These are phyloP conservation scores for Calophaca sinica DNA, from an alignment of 306 rosid species.

Conservation along the genomic window DNA sequence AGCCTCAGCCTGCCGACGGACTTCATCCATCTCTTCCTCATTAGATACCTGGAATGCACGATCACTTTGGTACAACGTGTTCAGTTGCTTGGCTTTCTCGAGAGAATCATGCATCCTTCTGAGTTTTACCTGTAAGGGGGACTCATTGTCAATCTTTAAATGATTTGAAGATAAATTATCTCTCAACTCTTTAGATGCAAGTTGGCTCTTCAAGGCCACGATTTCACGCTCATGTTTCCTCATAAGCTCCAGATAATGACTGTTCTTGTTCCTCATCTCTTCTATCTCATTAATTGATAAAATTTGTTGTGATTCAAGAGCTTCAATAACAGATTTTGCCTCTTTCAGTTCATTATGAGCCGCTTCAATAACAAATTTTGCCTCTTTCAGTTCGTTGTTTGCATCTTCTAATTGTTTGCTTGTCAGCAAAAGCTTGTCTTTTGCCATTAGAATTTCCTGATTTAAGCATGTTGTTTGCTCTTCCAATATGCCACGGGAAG, in stretches of 20 bases:
- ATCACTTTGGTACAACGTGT: slow-evolving; percentile 76
- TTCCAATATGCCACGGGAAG: slow-evolving; percentile 60
- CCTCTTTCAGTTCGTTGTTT: slow-evolving; percentile 60
- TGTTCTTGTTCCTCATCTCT: slow-evolving; percentile 65
- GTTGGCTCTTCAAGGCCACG: slow-evolving; percentile 65
- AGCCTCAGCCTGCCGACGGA: slow-evolving; percentile 82
- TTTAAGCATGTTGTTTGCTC: slow-evolving; percentile 59
- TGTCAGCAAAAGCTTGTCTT: slow-evolving; percentile 53
- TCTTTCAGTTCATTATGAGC: slow-evolving; percentile 61
- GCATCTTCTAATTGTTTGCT: slow-evolving; percentile 62
- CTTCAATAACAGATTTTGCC: slow-evolving; percentile 75
- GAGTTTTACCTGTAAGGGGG: slow-evolving; percentile 66
- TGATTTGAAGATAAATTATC: slow-evolving; percentile 52
- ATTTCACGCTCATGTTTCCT: slow-evolving; percentile 68
- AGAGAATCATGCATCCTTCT: slow-evolving; percentile 88
- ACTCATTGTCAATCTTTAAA: slow-evolving; percentile 49
- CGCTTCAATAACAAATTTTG: slow-evolving; percentile 70
- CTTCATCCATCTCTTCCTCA: slow-evolving; percentile 91
- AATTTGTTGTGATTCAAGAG: slow-evolving; percentile 83
- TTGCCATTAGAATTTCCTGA: slow-evolving; percentile 60
- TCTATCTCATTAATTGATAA: slow-evolving; percentile 78
- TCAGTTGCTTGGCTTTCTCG: slow-evolving; percentile 87
- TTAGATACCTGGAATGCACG: slow-evolving; percentile 76
- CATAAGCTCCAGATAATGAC: slow-evolving; percentile 58
- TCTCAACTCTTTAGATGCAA: slow-evolving; percentile 57